Conservation (phyloP, 2,329 filamentous ascomycete genomes). For the Hypoxylon sp. region DNA sequence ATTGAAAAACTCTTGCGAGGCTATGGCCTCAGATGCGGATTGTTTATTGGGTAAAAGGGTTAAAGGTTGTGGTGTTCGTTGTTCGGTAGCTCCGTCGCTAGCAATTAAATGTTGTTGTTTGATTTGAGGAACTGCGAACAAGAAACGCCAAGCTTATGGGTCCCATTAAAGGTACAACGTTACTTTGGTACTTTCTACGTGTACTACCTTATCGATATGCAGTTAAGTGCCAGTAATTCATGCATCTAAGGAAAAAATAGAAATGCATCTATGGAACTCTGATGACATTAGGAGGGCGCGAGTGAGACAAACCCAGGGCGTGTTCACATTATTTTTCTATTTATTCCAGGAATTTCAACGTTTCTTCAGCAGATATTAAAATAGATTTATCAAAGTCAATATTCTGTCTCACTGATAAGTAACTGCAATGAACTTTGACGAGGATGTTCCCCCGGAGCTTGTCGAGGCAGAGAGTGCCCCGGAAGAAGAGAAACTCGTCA, state of each 20-base stretch:
- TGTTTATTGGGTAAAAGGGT: conserved; percentile 11
- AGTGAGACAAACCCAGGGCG: conserved; percentile 10
- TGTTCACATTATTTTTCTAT: conserved; percentile 7
- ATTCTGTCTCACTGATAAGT: background rate
- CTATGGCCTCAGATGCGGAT: conserved; percentile 31
- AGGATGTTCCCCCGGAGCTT: conserved; percentile 77
- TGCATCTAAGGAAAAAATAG: conserved; percentile 25
- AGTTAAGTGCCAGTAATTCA: background rate
- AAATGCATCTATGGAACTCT: conserved; percentile 2
- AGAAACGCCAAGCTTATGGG: conserved; percentile 28
- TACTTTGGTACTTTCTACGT: background rate
- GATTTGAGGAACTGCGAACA: conserved; percentile 27
- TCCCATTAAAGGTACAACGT: conserved; percentile 9
- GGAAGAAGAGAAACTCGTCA: conserved; percentile 68
- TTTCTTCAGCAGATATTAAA: background rate
- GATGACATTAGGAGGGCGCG: conserved; percentile 33
- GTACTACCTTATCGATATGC: conserved; percentile 3
- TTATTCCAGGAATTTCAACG: background rate
- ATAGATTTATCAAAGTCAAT: background rate
- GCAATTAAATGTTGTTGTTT: conserved; percentile 31
- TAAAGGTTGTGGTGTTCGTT: conserved; percentile 12
- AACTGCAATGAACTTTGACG: conserved; percentile 72
- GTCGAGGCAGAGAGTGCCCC: conserved; percentile 54
- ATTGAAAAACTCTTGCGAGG: conserved; percentile 45
- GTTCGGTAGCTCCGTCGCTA: conserved; percentile 18